These are phyloP conservation scores for Clitopilus hobsonii DNA, from an alignment of 768 basidiomycete species.

Conservation along the genomic window DNA sequence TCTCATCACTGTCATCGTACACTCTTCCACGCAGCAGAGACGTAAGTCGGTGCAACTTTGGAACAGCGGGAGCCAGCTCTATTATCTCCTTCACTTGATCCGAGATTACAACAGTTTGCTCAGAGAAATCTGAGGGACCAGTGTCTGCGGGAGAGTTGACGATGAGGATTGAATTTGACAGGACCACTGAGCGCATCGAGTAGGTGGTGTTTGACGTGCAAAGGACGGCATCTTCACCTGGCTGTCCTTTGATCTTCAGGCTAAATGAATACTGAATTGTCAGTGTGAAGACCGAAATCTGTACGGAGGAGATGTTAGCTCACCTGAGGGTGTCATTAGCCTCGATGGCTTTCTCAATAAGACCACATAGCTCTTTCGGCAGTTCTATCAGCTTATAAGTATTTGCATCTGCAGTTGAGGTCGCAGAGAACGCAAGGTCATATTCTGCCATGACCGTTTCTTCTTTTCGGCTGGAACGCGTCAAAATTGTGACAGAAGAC, in stretches of 20 bases:
- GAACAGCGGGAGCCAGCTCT: conserved; percentile 75
- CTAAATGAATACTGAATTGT: conserved; percentile 29
- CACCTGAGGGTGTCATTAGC: conserved; percentile 26
- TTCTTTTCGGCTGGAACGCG: background rate
- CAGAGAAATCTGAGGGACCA: conserved; percentile 19
- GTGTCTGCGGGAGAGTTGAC: conserved; percentile 46
- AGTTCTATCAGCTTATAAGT: conserved; percentile 72
- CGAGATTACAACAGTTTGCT: conserved; percentile 59
- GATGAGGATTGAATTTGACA: conserved; percentile 86
- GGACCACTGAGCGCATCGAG: conserved; percentile 73
- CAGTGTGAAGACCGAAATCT: conserved; percentile 1
- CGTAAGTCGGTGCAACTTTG: conserved; percentile 66
- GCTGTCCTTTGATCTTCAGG: conserved; percentile 75
- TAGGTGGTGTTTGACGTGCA: conserved; percentile 84
- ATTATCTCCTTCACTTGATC: conserved; percentile 82
- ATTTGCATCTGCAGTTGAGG: conserved; percentile 41
- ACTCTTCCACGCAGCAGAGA: conserved; percentile 56
- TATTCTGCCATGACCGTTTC: conserved; percentile 34
- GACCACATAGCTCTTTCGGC: conserved; percentile 58
- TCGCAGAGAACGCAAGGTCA: conserved; percentile 49
- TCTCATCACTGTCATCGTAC: conserved; percentile 67
- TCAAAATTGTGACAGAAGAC: background rate
- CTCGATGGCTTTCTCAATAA: conserved; percentile 51
- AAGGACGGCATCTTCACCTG: conserved; percentile 83
- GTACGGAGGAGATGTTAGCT: conserved; percentile 15